Evolutionary conservation across 2,329 filamentous ascomycete genomes (phyloP).

Genomic region (Verticillium nubilum): DNA sequence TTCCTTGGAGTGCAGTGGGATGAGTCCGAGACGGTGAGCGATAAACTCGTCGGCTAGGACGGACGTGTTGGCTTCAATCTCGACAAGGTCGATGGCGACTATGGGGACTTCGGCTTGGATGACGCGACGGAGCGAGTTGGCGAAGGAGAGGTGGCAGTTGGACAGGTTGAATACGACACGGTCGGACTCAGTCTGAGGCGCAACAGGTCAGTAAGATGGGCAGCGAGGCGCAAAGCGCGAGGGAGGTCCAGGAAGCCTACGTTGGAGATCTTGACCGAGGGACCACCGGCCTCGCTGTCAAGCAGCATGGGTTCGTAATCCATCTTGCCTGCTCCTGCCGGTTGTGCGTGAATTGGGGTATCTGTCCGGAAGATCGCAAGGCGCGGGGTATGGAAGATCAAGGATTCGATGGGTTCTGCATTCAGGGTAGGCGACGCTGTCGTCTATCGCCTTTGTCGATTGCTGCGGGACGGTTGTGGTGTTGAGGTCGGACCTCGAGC

Average conservation of each 20-base stretch:
- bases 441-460: background rate
- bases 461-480: background rate
- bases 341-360: background rate
- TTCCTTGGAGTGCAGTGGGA: constrained; percentile 80
- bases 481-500: background rate
- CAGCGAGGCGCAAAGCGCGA: background rate
- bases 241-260: constrained; percentile 31
- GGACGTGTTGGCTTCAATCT: constrained; percentile 90
- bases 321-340: constrained; percentile 27
- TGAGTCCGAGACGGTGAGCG: constrained; percentile 82
- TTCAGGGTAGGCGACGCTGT: background rate
- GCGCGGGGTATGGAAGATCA: background rate
- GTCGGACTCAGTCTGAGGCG: constrained; percentile 63
- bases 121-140: constrained; percentile 84
- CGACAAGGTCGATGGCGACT: constrained; percentile 89
- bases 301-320: constrained; percentile 57
- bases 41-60: constrained; percentile 96
- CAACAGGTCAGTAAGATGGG: background rate
- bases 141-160: constrained; percentile 84
- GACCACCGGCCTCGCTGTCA: constrained; percentile 51
- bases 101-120: constrained; percentile 94
- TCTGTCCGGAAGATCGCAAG: background rate
- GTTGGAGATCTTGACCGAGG: constrained; percentile 55
- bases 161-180: constrained; percentile 89
- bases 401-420: background rate